Base-by-base conservation (phyloP, 345 rosid genomes). In the Balakata baccata region DNA sequence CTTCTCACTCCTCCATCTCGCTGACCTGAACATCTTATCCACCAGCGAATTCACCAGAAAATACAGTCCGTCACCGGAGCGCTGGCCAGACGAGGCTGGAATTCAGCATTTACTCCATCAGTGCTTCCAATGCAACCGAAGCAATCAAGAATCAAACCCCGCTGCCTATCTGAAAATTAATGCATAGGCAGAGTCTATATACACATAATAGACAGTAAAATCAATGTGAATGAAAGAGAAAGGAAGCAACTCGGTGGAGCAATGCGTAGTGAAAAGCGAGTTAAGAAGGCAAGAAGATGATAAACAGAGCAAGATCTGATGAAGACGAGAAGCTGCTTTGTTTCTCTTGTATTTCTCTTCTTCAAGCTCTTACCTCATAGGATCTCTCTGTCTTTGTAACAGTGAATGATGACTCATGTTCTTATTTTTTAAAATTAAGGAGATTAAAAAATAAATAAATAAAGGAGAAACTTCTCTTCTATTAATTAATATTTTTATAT, bases 1-100 rank as follows among this genome's bases (percentile, higher is more conserved):
- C 93, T 85, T 91, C 67, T 95, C 96, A 62, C 77, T 84, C 79
- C 97, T 79, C 97, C 98, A 88, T 83, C 89, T 84, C 75, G 83
- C 86, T 65, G 98, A 79, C 82, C 81, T 83, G 87, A 95, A 95
- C 99, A 95, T 80, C 65, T 67, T 89, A 59, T 25, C 41, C 62
- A 18, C 72, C 64, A 56, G 64, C 53, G 8, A 45, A 45, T 47
- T 34, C 49, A 9, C 67, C 50, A 29, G 72, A 52, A 53, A 58
- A 46, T 56, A 45, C 43, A 14, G 69, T 46, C 45, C 34, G 54
- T 83, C 81, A 76, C 78, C 18, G 83, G 78, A 66, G 77, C 83
- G 67, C 85, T 84, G 77, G 71, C 52, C 37, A 74, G 43, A 34
- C 54, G 18, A 47, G 20, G 70, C 57, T 45, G 69, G 60, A 75